Evolutionary conservation across 148 eudicot species (phyloP).

Genomic region (Rhododendron ovatum): DNA sequence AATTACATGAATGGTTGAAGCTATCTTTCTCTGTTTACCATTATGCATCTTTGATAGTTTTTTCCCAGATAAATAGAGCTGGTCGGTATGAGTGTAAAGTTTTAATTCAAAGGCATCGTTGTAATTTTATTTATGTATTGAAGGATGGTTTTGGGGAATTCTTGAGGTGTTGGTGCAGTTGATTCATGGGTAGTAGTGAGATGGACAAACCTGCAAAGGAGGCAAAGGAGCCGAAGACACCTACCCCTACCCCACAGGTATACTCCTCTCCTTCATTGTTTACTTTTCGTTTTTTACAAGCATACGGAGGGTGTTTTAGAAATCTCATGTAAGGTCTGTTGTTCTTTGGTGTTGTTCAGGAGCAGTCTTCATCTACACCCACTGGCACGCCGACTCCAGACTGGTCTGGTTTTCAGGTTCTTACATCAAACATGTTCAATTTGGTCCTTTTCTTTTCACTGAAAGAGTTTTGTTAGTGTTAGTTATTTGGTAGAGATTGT

Average conservation of each 20-base stretch:
- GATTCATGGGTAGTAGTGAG: constrained; percentile 81
- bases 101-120: neutral
- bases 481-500: constrained; percentile 8
- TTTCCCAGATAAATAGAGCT: neutral
- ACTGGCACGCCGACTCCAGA: constrained; percentile 69
- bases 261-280: constrained; percentile 15
- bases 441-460: neutral
- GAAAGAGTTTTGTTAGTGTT: neutral
- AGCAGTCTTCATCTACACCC: constrained; percentile 56
- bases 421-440: neutral
- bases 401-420: constrained; percentile 97
- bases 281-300: neutral
- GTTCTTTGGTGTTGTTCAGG: constrained; percentile 40
- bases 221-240: constrained; percentile 60
- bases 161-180: constrained; percentile 5
- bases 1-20: neutral
- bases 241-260: constrained; percentile 41
- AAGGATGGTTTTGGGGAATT: constrained; percentile 22
- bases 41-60: neutral
- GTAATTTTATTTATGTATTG: neutral
- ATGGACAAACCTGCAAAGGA: constrained; percentile 71
- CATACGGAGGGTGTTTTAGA: neutral
- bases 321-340: neutral
- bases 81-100: neutral
- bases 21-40: neutral